Evolutionary conservation across 441 rosid species (phyloP).

Genomic region (Gossypium schwendimanii): DNA sequence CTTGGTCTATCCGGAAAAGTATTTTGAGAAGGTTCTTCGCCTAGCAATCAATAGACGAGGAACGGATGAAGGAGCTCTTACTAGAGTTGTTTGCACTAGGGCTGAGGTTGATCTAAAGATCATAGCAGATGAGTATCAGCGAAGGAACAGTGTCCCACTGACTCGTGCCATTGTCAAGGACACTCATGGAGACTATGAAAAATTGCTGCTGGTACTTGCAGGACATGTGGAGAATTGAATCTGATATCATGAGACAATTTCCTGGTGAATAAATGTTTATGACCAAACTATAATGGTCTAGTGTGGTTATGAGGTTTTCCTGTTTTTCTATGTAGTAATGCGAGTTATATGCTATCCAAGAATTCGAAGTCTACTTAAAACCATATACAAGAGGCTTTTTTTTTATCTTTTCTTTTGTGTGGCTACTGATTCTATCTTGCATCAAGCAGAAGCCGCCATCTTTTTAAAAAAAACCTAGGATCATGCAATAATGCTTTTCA

Average conservation of each 20-base stretch:
- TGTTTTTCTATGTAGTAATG: background rate
- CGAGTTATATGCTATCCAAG: background rate
- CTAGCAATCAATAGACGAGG: conserved; percentile 57
- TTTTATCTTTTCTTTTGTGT: background rate
- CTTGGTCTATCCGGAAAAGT: conserved; percentile 55
- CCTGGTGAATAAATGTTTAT: background rate
- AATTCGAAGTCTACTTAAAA: background rate
- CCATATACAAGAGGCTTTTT: background rate
- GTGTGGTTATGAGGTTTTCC: background rate
- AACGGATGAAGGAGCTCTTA: conserved; percentile 78
- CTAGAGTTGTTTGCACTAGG: conserved; percentile 71
- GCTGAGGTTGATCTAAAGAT: conserved; percentile 74
- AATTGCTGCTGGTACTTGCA: conserved; percentile 61
- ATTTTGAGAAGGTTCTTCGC: conserved; percentile 66
- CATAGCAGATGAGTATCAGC: conserved; percentile 64
- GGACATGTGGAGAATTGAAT: conserved; percentile 54
- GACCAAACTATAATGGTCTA: conserved; percentile 1
- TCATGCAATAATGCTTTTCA: background rate
- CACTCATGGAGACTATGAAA: conserved; percentile 70
- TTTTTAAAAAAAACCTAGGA: background rate
- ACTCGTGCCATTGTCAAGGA: conserved; percentile 61
- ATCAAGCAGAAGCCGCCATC: background rate
- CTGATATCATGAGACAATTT: background rate
- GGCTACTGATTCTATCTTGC: background rate
- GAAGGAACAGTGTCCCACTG: conserved; percentile 56